A percentile compares a stretch with the other conserved stretches of the same genome.
Evolutionary conservation across 192 early-diverging fungal species (phyloP).

Genomic region (Spinellus fusiger): DNA sequence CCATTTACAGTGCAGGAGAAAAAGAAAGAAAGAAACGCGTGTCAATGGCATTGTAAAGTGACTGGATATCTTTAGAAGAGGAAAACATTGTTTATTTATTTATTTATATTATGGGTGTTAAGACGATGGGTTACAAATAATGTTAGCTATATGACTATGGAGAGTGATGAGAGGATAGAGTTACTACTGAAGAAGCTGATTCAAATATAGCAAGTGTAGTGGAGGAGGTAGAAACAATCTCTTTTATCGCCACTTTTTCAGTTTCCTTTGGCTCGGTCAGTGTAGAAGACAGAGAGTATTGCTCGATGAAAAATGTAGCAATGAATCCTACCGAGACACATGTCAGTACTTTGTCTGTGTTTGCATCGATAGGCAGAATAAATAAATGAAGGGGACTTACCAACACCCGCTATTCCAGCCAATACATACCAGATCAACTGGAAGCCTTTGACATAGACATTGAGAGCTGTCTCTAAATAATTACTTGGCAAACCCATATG

Average conservation of each 20-base stretch:
- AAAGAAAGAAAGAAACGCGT: neutral
- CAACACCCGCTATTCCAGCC: neutral
- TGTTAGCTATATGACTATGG: no score
- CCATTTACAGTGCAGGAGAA: neutral
- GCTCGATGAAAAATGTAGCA: conserved; percentile 13
- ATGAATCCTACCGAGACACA: conserved; percentile 21
- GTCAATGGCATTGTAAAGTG: neutral
- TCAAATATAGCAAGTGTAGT: no score
- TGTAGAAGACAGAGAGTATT: conserved; percentile 15
- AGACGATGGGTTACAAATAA: no score
- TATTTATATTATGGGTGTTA: no score
- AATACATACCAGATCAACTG: conserved; percentile 4
- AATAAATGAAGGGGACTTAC: neutral
- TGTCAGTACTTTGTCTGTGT: neutral
- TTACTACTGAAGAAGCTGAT: no score
- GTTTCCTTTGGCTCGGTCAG: no score
- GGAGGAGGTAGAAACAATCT: no score
- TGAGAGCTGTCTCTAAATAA: neutral
- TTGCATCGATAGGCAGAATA: neutral
- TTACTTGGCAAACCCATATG: neutral
- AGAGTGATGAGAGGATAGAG: no score
- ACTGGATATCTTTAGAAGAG: neutral
- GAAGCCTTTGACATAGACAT: conserved; percentile 5
- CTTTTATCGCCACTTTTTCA: no score
- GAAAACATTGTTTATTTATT: no score